phyloP scores from a whole-genome alignment of 805 yeast genomes.

The Metschnikowia vanudenii region DNA sequence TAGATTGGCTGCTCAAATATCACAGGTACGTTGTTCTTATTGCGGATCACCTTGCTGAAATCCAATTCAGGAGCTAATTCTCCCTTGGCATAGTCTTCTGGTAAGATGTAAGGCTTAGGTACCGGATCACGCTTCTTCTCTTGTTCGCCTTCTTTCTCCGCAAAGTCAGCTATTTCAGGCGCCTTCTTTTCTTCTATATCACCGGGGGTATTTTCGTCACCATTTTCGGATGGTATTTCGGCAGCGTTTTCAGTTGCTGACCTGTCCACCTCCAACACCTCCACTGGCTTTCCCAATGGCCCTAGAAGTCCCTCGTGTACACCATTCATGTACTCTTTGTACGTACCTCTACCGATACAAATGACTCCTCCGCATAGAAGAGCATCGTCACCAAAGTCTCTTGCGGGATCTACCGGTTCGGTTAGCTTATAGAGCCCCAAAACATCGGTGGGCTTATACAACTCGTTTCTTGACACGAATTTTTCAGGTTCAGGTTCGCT shows the following conservation, averaged over 20 bases:
- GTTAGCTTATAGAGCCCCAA: constrained; percentile 55
- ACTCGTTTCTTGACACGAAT: constrained; percentile 30
- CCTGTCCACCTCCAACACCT: constrained; percentile 18
- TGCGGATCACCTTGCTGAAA: constrained; percentile 26
- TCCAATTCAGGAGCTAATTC: constrained; percentile 62
- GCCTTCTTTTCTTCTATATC: not conserved
- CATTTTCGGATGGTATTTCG: not conserved
- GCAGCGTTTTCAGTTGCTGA: not conserved
- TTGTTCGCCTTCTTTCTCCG: constrained; percentile 22
- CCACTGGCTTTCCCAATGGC: constrained; percentile 59
- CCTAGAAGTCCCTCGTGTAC: constrained; percentile 94
- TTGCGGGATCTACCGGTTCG: constrained; percentile 28
- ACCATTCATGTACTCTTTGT: constrained; percentile 87
- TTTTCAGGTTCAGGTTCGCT: constrained; percentile 26
- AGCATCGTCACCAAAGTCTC: constrained; percentile 45
- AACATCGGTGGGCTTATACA: constrained; percentile 45
- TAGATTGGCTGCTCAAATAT: constrained; percentile 75
- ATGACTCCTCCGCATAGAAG: constrained; percentile 74
- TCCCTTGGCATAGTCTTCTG: constrained; percentile 55
- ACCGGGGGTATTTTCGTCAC: not conserved
- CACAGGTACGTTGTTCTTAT: constrained; percentile 48
- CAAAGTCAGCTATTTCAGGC: constrained; percentile 10
- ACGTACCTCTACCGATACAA: constrained; percentile 94
- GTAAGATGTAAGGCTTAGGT: constrained; percentile 61
- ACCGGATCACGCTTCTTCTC: constrained; percentile 41